Base-by-base conservation (phyloP, 768 basidiomycete genomes). In the Panaeolus papilionaceus region DNA sequence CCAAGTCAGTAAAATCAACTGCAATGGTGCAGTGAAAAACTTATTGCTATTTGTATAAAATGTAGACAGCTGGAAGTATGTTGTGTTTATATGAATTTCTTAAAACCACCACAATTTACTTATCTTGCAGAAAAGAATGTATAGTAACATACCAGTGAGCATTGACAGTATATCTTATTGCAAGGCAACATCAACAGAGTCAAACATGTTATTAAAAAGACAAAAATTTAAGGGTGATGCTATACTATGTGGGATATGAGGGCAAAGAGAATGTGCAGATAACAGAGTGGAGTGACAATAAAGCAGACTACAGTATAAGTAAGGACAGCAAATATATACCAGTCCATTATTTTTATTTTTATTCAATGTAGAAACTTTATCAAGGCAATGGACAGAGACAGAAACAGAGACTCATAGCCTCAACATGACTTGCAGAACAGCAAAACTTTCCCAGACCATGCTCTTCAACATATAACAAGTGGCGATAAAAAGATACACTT, bases 291-390 rank as follows among this genome's bases (percentile, higher is more conserved):
- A 18, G 23, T 44, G 47, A 26, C 23, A 49, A 28, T 28, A 37
- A 37, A 58, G 28, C 28, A 33, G 5, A 33, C 54, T 58, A 58
- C 54, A 58, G n/a, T 58, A 28, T 58, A 58, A 37, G 28, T 58
- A 33, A 20, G 23, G 47, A 23, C 47, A 23, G 20, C 47, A 58
- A 10, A 58, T 9, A 23, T 58, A 37, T 28, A 58, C 26, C 16
- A 18, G 14, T 58, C 33, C 54, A 33, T 28, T 37, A 33, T 58
- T 58, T 54, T 58, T 28, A 23, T 58, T 58, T 58, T 58, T 16
- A 9, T 33, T 16, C 3, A 2, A 28, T 3, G 14, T 16, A 12
- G 6, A 12, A 12, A 28, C 5, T 2, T 58, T 28, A 58, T 28
- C 16, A 28, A 58, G n/a, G 49, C 23, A 10, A 58, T 3, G 11